These are phyloP conservation scores for Neoarthrinium moseri DNA, from an alignment of 2,329 filamentous ascomycete species.

Conservation along the genomic window DNA sequence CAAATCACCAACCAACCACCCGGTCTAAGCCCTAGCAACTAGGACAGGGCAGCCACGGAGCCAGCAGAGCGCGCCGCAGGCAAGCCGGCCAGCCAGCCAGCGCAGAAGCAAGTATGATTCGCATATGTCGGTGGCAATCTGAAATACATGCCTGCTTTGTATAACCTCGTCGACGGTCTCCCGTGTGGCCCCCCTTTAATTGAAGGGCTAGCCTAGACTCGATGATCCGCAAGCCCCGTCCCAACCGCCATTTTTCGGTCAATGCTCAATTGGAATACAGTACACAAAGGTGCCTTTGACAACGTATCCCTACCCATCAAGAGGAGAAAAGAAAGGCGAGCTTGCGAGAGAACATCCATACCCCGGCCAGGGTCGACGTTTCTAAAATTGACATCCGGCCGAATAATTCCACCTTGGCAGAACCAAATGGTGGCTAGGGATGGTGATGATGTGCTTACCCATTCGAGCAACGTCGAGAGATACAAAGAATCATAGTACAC, in stretches of 20 bases:
- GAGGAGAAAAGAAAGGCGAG: constrained; percentile 2
- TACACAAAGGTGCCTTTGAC: too few species aligned
- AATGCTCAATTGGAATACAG: too few species aligned
- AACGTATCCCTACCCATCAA: background rate
- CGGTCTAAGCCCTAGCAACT: too few species aligned
- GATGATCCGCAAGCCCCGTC: constrained; percentile 12
- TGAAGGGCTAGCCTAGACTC: constrained; percentile 22
- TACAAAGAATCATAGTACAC: constrained; percentile 1
- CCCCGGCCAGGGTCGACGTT: background rate
- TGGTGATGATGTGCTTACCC: constrained; percentile 6
- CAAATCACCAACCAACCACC: constrained; percentile 19
- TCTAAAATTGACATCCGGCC: background rate
- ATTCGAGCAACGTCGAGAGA: constrained; percentile 2
- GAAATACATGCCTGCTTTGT: constrained; percentile 19
- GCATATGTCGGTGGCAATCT: constrained; percentile 32
- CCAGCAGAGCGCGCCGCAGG: constrained; percentile 16
- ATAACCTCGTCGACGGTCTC: constrained; percentile 18
- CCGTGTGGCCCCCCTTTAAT: constrained; percentile 16
- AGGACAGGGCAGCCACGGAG: constrained; percentile 18
- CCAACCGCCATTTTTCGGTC: background rate
- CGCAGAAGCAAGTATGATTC: constrained; percentile 40
- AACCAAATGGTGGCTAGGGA: background rate
- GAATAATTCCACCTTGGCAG: background rate
- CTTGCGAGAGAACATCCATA: too few species aligned
- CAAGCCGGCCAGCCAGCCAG: constrained; percentile 17